Conservation (phyloP, 2,329 filamentous ascomycete species). For the Lasiodiplodia theobromae region DNA sequence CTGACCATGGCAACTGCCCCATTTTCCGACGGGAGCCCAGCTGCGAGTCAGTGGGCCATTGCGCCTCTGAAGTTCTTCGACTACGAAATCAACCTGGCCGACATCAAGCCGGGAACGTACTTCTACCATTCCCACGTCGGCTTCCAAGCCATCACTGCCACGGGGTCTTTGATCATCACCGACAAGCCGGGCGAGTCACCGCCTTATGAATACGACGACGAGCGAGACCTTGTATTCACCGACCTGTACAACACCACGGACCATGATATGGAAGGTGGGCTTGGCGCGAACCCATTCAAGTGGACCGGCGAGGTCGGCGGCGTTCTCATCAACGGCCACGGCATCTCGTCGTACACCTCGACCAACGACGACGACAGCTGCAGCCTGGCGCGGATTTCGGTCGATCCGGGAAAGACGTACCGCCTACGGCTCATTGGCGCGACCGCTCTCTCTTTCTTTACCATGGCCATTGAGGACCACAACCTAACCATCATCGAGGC, state of each 20-base stretch:
- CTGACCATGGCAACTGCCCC: conserved; percentile 65
- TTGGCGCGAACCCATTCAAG: conserved; percentile 58
- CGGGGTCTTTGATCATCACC: conserved; percentile 66
- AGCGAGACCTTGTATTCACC: conserved; percentile 61
- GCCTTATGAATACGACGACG: conserved; percentile 69
- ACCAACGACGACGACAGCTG: conserved; percentile 48
- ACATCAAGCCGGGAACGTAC: conserved; percentile 67
- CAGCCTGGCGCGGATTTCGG: conserved; percentile 61
- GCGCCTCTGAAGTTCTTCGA: conserved; percentile 69
- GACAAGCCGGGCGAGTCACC: conserved; percentile 45
- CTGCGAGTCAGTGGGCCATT: conserved; percentile 71
- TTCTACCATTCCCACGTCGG: conserved; percentile 74
- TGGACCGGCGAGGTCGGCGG: conserved; percentile 68
- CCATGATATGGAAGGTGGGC: conserved; percentile 56
- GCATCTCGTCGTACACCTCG: conserved; percentile 43
- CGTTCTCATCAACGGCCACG: conserved; percentile 65
- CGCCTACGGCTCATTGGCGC: conserved; percentile 67
- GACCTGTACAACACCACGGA: conserved; percentile 67
- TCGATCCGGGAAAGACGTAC: conserved; percentile 68
- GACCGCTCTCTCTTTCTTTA: conserved; percentile 63
- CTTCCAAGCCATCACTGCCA: conserved; percentile 66
- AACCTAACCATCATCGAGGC: conserved; percentile 66
- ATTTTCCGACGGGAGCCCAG: conserved; percentile 69
- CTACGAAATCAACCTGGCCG: conserved; percentile 65
- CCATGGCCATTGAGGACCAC: conserved; percentile 61